phyloP scores from a whole-genome alignment of 192 early-diverging fungal species.

The Gonapodya prolifera region DNA sequence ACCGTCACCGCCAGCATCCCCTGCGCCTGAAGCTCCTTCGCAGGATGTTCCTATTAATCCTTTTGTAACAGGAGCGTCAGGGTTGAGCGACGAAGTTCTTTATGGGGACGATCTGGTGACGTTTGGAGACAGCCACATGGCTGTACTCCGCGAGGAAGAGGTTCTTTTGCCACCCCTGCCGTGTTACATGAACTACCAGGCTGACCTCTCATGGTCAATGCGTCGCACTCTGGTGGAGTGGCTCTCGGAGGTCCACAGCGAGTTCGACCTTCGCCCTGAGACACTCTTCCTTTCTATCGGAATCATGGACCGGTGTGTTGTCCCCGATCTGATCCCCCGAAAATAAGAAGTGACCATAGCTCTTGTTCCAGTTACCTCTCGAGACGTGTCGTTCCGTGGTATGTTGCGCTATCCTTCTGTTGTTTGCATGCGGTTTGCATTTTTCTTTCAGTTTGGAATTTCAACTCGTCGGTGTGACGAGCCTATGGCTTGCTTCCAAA shows the following conservation, averaged over 20 bases:
- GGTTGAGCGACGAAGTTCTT: background rate
- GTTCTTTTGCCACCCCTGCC: conserved; percentile 15
- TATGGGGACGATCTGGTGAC: background rate
- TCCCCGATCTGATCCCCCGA: background rate
- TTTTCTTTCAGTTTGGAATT: conserved; percentile 13
- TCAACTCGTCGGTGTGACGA: conserved; percentile 41
- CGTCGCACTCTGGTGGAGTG: conserved; percentile 33
- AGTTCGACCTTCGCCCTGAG: conserved; percentile 37
- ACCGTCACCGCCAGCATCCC: too few relatives aligned
- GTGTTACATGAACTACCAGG: conserved; percentile 27
- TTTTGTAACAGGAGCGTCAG: background rate
- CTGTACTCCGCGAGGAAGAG: background rate
- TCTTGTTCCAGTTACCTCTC: conserved; percentile 15
- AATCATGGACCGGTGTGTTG: conserved; percentile 28
- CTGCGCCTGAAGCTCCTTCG: too few relatives aligned
- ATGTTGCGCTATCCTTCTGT: background rate
- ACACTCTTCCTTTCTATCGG: conserved; percentile 43
- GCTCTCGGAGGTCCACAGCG: conserved; percentile 37
- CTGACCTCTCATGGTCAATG: conserved; percentile 33
- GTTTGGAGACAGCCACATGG: background rate
- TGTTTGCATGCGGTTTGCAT: background rate
- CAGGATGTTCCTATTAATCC: too few relatives aligned
- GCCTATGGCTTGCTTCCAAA: conserved; percentile 43
- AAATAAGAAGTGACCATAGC: background rate
- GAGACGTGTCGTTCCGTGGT: conserved; percentile 13